Evolutionary conservation across 352 stramenopile species (phyloP), one percentile per base, ranked within the genome.

Genomic region (Plasmopara halstedii): DNA sequence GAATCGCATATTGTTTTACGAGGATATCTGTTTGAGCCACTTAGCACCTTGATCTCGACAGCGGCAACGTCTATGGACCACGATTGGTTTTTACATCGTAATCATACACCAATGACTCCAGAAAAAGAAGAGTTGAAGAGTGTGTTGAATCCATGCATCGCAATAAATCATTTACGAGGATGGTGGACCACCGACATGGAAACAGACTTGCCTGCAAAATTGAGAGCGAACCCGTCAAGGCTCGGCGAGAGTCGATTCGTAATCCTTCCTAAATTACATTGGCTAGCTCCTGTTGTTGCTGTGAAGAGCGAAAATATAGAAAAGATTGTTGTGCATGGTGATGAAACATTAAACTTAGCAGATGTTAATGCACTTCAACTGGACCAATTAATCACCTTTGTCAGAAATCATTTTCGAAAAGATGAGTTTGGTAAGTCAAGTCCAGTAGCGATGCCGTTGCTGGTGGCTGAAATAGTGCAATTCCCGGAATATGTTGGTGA

Each of bases 251-350:
- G 66, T 38, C 58, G 61, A 27, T 88, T 85, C 46, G 58, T 72
- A 13, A 72, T 88, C 21, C 46, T 88, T 11, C 70, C 75, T 18
- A 88, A 88, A 42, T 57, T 88, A 1, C 73, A 83, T 56, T 88
- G 75, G 73, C 29, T 88, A 13, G 65, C 60, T 8, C 71, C 73
- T 6, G 41, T 85, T 1, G 7, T 85, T 35, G 73, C 64, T 6
- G n/a, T 46, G 4, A 53, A 81, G 41, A 52, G 64, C 23, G 14
- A 18, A 0, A 32, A 15, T 14, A 57, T 44, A 5, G 48, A 45
- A 13, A 26, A 42, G 8, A 42, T 75, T 32, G 23, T 62, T 29
- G 39, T 85, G 2, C 36, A 57, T 3, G 64, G 66, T 10, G 67
- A 81, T 14, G 41, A 59, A 0, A 41, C 39, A 3, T 55, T 86